Conservation (phyloP, 352 stramenopile species). For the Phytophthora sp. region DNA sequence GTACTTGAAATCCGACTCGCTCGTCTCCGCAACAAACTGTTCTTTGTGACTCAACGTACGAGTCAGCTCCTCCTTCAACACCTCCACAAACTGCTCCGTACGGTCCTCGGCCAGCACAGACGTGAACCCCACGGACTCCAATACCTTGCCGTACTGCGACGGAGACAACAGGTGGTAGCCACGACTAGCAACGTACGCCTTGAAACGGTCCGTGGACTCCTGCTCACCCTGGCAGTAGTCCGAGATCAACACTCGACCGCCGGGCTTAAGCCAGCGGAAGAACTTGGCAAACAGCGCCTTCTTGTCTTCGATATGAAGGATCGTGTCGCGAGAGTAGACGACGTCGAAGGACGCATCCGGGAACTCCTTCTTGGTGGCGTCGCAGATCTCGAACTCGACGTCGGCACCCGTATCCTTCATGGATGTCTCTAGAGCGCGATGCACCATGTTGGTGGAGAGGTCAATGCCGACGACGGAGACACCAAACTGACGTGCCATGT, state of each 20-base stretch:
- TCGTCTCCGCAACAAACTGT: conserved; percentile 73
- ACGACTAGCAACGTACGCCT: conserved; percentile 62
- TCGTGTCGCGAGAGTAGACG: conserved; percentile 80
- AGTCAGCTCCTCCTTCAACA: conserved; percentile 68
- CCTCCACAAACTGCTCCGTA: conserved; percentile 67
- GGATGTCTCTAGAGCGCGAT: conserved; percentile 68
- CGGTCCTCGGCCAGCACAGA: conserved; percentile 67
- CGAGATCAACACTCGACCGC: conserved; percentile 66
- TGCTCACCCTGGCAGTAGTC: conserved; percentile 78
- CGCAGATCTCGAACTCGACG: conserved; percentile 77
- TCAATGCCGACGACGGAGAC: conserved; percentile 78
- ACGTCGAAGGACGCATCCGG: conserved; percentile 70
- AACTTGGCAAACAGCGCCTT: conserved; percentile 66
- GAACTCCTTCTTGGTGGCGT: conserved; percentile 66
- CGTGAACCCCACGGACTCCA: conserved; percentile 59
- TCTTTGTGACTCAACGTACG: conserved; percentile 66
- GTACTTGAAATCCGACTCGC: conserved; percentile 65
- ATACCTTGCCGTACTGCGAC: conserved; percentile 59
- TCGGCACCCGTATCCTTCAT: conserved; percentile 56
- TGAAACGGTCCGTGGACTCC: conserved; percentile 54
- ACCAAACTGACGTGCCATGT: conserved; percentile 91
- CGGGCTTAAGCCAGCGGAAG: conserved; percentile 70
- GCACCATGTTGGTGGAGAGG: conserved; percentile 80
- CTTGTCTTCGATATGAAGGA: conserved; percentile 78
- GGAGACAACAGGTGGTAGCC: conserved; percentile 72